phyloP scores from a whole-genome alignment of 805 yeast species.

The Barnettozyma populi region DNA sequence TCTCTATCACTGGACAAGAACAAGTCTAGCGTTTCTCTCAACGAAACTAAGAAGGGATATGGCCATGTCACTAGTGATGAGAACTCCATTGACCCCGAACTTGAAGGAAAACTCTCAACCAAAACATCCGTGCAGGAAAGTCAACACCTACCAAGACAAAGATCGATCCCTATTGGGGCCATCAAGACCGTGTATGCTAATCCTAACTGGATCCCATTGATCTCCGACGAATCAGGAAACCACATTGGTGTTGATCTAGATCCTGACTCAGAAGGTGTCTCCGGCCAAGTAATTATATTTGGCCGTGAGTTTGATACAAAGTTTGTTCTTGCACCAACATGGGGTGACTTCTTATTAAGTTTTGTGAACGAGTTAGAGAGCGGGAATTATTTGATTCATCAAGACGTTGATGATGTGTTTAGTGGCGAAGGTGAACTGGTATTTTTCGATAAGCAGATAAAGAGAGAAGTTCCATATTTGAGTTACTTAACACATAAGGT shows the following conservation, averaged over 20 bases:
- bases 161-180: conserved; percentile 71
- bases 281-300: conserved; percentile 89
- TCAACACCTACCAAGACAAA: conserved; percentile 42
- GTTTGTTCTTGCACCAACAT: conserved; percentile 77
- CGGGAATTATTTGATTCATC: conserved; percentile 72
- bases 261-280: conserved; percentile 70
- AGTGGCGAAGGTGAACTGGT: conserved; percentile 72
- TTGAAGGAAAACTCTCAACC: conserved; percentile 17
- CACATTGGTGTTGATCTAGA: conserved; percentile 87
- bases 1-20: conserved; percentile 19
- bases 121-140: not conserved
- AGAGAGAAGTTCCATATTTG: conserved; percentile 40
- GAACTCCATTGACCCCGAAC: conserved; percentile 13
- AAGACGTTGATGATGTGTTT: conserved; percentile 56
- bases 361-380: conserved; percentile 84
- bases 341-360: conserved; percentile 81
- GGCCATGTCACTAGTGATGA: conserved; percentile 17
- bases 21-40: conserved; percentile 19
- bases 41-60: conserved; percentile 27
- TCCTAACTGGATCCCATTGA: conserved; percentile 86
- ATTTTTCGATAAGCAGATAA: conserved; percentile 54
- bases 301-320: conserved; percentile 94
- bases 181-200: conserved; percentile 80
- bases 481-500: conserved; percentile 34
- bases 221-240: conserved; percentile 86